A percentile compares a stretch with the other conserved stretches of the same genome.
These are phyloP conservation scores for Porphyrellus cyaneotinctus DNA, from an alignment of 768 basidiomycete genomes.

Conservation along the genomic window DNA sequence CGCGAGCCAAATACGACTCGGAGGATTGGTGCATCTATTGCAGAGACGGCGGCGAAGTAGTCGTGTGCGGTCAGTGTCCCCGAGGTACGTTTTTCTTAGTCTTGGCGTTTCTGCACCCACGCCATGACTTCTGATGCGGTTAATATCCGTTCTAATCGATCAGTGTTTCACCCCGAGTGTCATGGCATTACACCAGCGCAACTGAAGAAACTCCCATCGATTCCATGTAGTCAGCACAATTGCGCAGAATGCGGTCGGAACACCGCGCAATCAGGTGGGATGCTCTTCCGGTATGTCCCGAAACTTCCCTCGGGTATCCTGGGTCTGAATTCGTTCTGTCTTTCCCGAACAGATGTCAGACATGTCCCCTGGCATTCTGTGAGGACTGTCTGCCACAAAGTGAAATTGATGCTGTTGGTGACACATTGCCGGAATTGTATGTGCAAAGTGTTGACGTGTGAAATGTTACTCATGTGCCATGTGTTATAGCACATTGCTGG, in stretches of 20 bases:
- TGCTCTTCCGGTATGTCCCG: slow-evolving; percentile 49
- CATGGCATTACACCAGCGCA: slow-evolving; percentile 36
- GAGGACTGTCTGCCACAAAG: slow-evolving; percentile 55
- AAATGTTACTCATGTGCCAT: slow-evolving; percentile 10
- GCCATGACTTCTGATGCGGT: background rate
- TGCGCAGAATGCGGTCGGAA: slow-evolving; percentile 44
- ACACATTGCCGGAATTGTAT: slow-evolving; percentile 55
- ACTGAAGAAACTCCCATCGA: slow-evolving; percentile 21
- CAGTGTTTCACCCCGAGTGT: slow-evolving; percentile 55
- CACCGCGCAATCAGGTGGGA: slow-evolving; percentile 48
- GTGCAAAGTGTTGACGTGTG: slow-evolving; percentile 17
- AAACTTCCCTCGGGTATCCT: background rate
- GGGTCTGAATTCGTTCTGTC: slow-evolving; percentile 1
- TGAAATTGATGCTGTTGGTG: slow-evolving; percentile 50
- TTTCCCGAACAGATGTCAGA: slow-evolving; percentile 43
- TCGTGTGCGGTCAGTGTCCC: slow-evolving; percentile 48
- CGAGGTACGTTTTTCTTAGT: slow-evolving; percentile 38
- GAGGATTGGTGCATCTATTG: slow-evolving; percentile 61
- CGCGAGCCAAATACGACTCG: slow-evolving; percentile 39
- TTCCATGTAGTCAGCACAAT: slow-evolving; percentile 48
- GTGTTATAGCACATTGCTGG: slow-evolving; percentile 36
- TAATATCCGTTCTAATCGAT: background rate
- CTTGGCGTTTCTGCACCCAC: slow-evolving; percentile 1
- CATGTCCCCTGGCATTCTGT: slow-evolving; percentile 56
- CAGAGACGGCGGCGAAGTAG: slow-evolving; percentile 54